phyloP scores from a whole-genome alignment of 306 rosid species.

The Quercus parvula region DNA sequence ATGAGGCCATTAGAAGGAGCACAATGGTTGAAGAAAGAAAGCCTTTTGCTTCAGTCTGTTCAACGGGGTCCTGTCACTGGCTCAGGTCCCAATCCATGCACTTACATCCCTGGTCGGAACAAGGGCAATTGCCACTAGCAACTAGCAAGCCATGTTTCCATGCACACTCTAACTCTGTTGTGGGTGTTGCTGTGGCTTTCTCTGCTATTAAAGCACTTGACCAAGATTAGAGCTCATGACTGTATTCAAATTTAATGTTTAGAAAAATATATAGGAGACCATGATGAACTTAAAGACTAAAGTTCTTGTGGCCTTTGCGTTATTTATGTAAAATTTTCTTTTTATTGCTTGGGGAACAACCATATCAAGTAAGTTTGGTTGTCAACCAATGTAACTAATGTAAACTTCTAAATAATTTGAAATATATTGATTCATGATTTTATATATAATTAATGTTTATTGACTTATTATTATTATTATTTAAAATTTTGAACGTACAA shows the following conservation, averaged over 20 bases:
- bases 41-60: slow-evolving; percentile 10
- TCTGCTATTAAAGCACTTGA: neutral
- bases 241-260: neutral
- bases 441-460: too few species aligned
- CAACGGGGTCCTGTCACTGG: slow-evolving; percentile 6
- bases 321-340: neutral
- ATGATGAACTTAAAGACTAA: neutral
- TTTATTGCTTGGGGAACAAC: neutral
- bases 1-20: slow-evolving; percentile 28
- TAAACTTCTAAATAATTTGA: neutral
- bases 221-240: neutral
- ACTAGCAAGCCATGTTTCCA: neutral
- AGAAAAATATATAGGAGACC: neutral
- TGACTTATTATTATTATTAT: too few species aligned
- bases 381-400: neutral
- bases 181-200: neutral
- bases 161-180: neutral
- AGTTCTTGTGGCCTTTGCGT: neutral
- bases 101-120: slow-evolving; percentile 16
- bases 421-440: neutral
- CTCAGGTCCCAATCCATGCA: slow-evolving; percentile 19
- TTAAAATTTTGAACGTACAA: too few species aligned
- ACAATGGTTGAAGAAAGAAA: slow-evolving; percentile 15
- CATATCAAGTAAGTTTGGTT: neutral
- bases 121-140: slow-evolving; percentile 1